These are phyloP conservation scores for Coleophoma eucalyptorum DNA, from an alignment of 2,329 filamentous ascomycete genomes.

Conservation along the genomic window DNA sequence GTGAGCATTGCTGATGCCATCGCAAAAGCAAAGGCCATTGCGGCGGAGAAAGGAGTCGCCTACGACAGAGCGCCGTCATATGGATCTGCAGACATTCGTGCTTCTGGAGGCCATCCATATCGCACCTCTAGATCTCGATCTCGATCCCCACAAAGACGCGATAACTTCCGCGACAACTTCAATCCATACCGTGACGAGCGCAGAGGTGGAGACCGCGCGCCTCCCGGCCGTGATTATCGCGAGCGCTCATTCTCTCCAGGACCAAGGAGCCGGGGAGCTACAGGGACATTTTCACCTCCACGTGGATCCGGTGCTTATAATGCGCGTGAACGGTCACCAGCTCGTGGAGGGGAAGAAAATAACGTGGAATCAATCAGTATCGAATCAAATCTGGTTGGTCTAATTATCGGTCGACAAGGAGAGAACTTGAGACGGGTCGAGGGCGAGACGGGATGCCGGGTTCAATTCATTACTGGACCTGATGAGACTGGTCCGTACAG, in stretches of 20 bases:
- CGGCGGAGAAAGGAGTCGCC: conserved; percentile 71
- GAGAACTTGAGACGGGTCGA: conserved; percentile 87
- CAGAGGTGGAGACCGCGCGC: conserved; percentile 58
- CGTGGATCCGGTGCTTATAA: conserved; percentile 40
- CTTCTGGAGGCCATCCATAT: conserved; percentile 52
- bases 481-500: conserved; percentile 69
- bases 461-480: conserved; percentile 80
- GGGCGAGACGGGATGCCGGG: conserved; percentile 74
- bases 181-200: conserved; percentile 86
- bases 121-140: conserved; percentile 62
- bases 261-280: conserved; percentile 45
- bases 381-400: conserved; percentile 79
- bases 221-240: conserved; percentile 50
- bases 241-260: conserved; percentile 72
- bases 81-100: conserved; percentile 36
- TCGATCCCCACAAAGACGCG: conserved; percentile 68
- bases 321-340: conserved; percentile 54
- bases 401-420: conserved; percentile 87
- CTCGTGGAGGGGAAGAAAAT: conserved; percentile 54
- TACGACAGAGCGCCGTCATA: conserved; percentile 51
- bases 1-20: conserved; percentile 83
- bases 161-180: conserved; percentile 69
- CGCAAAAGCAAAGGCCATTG: conserved; percentile 78
- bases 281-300: conserved; percentile 57
- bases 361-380: conserved; percentile 81